A percentile compares a stretch with the other conserved stretches of the same genome.
These are phyloP conservation scores for Prunus yedoensis DNA, from an alignment of 331 rosid genomes.

Conservation along the genomic window DNA sequence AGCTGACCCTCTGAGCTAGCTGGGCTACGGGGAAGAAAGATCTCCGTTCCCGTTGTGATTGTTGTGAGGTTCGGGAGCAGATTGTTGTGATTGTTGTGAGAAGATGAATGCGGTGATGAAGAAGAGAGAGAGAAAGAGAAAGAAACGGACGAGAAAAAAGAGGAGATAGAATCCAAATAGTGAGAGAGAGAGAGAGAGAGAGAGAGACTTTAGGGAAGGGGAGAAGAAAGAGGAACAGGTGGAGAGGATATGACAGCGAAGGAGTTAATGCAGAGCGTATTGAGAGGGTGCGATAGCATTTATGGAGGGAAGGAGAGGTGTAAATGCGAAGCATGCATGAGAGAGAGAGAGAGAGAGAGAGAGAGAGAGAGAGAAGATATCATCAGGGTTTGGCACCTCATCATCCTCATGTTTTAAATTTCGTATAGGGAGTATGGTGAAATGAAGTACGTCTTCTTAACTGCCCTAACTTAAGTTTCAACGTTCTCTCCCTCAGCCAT, in stretches of 20 bases:
- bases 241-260: slow-evolving; percentile 29
- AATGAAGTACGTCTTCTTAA: slow-evolving; percentile 16
- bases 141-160: slow-evolving; percentile 21
- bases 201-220: not conserved
- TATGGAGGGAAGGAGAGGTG: slow-evolving; percentile 40
- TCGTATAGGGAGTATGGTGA: slow-evolving; percentile 17
- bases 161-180: slow-evolving; percentile 18
- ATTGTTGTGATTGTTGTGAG: no score
- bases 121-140: slow-evolving; percentile 15
- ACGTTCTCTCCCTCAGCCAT: not conserved
- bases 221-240: slow-evolving; percentile 7
- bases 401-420: slow-evolving; percentile 33
- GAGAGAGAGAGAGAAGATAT: slow-evolving; percentile 16
- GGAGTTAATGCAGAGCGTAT: slow-evolving; percentile 56
- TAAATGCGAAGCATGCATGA: slow-evolving; percentile 25
- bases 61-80: not conserved
- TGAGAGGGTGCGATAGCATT: slow-evolving; percentile 68
- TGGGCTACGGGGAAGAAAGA: not conserved
- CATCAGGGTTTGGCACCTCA: not conserved
- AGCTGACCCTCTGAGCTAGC: not conserved
- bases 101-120: slow-evolving; percentile 17
- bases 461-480: not conserved
- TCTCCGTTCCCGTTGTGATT: not conserved
- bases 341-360: slow-evolving; percentile 5
- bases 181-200: slow-evolving; percentile 16